Percentiles rank a stretch among this genome's conserved stretches.
phyloP scores from a whole-genome alignment of 768 basidiomycete species.

The Astraeus odoratus region DNA sequence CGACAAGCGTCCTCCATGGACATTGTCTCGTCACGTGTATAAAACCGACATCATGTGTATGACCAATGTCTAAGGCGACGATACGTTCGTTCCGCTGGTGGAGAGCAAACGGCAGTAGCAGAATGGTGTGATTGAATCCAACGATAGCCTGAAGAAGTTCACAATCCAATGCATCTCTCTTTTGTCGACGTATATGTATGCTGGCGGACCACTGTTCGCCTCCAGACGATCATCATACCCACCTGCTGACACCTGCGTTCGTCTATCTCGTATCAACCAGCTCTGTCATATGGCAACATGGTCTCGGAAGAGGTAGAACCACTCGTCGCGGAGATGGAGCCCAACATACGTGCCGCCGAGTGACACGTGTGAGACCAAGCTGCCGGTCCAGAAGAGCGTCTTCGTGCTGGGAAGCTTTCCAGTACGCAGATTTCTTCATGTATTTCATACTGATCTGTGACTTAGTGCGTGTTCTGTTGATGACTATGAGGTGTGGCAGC shows the following conservation, averaged over 20 bases:
- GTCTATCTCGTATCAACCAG: slow-evolving; percentile 57
- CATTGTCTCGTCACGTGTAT: too few relatives aligned
- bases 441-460: background rate
- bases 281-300: slow-evolving; percentile 53
- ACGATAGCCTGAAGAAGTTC: slow-evolving; percentile 69
- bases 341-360: slow-evolving; percentile 80
- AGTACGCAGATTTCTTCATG: slow-evolving; percentile 31
- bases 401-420: slow-evolving; percentile 62
- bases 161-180: slow-evolving; percentile 59
- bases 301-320: slow-evolving; percentile 62
- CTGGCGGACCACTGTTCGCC: background rate
- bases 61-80: slow-evolving; percentile 41
- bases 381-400: slow-evolving; percentile 63
- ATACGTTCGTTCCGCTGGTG: slow-evolving; percentile 52
- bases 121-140: slow-evolving; percentile 51
- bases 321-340: slow-evolving; percentile 71
- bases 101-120: slow-evolving; percentile 55
- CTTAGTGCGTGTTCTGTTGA: background rate
- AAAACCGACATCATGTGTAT: too few relatives aligned
- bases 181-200: background rate
- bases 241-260: slow-evolving; percentile 67
- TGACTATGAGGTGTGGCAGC: slow-evolving; percentile 54
- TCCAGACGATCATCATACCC: slow-evolving; percentile 71
- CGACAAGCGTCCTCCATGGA: too few relatives aligned
- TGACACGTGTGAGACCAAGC: slow-evolving; percentile 72